Evolutionary conservation across 495 filamentous ascomycete species (phyloP).

Genomic region (Cercophora sp.): DNA sequence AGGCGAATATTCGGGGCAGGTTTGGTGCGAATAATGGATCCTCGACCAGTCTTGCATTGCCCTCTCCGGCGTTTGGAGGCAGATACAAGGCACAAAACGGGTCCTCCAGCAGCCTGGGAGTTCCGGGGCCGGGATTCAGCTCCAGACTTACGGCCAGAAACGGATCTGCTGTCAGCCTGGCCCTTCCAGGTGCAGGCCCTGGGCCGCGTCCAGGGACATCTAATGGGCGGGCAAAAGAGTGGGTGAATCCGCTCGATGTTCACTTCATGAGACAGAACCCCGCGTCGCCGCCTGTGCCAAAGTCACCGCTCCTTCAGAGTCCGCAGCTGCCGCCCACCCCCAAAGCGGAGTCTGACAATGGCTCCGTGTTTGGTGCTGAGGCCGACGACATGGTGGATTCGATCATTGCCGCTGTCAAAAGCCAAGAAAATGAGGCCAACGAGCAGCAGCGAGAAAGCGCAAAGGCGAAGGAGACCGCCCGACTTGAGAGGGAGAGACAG

Average conservation of each 20-base stretch:
- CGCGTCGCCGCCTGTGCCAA: slow-evolving; percentile 19
- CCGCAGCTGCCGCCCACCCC: slow-evolving; percentile 16
- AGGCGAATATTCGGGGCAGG: slow-evolving; percentile 32
- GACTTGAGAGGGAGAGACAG: slow-evolving; percentile 22
- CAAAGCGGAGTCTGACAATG: slow-evolving; percentile 20
- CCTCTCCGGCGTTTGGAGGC: slow-evolving; percentile 15
- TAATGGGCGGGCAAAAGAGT: slow-evolving; percentile 26
- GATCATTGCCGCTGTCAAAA: slow-evolving; percentile 28
- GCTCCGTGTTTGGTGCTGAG: slow-evolving; percentile 27
- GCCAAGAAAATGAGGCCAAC: slow-evolving; percentile 13
- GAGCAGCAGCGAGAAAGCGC: slow-evolving; percentile 17
- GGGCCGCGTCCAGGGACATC: slow-evolving; percentile 35
- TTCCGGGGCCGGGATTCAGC: slow-evolving; percentile 23
- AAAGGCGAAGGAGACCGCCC: slow-evolving; percentile 16
- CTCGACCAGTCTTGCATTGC: slow-evolving; percentile 21
- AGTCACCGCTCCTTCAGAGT: slow-evolving; percentile 30
- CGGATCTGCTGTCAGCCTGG: slow-evolving; percentile 21
- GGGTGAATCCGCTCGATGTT: slow-evolving; percentile 41
- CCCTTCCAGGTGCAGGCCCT: slow-evolving; percentile 14
- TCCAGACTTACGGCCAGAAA: slow-evolving; percentile 17
- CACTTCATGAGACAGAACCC: slow-evolving; percentile 27
- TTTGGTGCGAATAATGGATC: slow-evolving; percentile 26
- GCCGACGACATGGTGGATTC: slow-evolving; percentile 29
- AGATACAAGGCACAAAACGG: slow-evolving; percentile 14
- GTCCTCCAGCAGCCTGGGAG: slow-evolving; percentile 25